Conservation (phyloP, 106 monocot genomes). For the Acanthochlamys bracteata region DNA sequence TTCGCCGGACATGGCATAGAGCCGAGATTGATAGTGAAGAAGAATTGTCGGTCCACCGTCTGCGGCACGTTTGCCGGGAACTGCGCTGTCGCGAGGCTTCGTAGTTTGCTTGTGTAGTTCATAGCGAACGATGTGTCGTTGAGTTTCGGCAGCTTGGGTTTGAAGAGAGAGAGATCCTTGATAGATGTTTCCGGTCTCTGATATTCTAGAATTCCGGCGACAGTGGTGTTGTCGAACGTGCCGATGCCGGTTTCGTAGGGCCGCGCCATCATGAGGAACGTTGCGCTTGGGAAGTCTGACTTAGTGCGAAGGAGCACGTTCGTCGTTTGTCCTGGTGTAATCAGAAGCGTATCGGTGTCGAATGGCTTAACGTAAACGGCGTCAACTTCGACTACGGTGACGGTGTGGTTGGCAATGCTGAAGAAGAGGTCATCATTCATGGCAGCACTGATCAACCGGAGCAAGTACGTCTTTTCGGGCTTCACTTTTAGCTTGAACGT, state of each 20-base stretch:
- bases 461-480: constrained; percentile 33
- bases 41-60: constrained; percentile 6
- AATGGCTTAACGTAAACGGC: constrained; percentile 37
- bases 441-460: constrained; percentile 43
- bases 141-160: constrained; percentile 6
- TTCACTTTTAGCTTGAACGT: constrained; percentile 38
- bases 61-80: constrained; percentile 11
- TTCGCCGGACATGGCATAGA: constrained; percentile 9
- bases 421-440: constrained; percentile 51
- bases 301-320: constrained; percentile 8
- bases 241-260: constrained; percentile 13
- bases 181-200: neutral
- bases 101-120: constrained; percentile 7
- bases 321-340: constrained; percentile 5
- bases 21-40: constrained; percentile 13
- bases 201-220: constrained; percentile 16
- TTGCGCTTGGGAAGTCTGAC: constrained; percentile 9
- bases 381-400: constrained; percentile 31
- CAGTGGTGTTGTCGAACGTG: constrained; percentile 20
- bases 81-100: constrained; percentile 7
- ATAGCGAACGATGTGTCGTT: constrained; percentile 9
- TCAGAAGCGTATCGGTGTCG: constrained; percentile 1
- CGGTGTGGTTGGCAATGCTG: constrained; percentile 33
- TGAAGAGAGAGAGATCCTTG: constrained; percentile 7
- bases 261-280: constrained; percentile 10